phyloP scores from a whole-genome alignment of 805 yeast species.

The Starmerella geochares region DNA sequence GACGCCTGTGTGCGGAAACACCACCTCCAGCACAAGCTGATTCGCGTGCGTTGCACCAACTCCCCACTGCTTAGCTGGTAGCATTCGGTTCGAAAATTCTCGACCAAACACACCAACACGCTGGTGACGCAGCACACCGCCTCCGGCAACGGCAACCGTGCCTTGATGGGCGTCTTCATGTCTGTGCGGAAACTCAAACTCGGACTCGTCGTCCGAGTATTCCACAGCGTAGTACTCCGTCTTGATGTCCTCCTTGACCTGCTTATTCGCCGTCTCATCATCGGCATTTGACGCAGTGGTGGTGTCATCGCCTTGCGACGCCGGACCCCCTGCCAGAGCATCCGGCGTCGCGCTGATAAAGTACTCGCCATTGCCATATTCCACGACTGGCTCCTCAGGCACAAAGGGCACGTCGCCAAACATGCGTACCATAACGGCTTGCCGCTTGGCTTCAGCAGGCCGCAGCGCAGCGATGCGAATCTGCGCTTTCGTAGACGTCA shows the following conservation, averaged over 20 bases:
- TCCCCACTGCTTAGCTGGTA: slow-evolving; percentile 4
- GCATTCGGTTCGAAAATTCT: neutral
- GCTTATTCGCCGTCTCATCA: neutral
- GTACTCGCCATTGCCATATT: slow-evolving; percentile 8
- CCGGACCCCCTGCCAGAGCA: no score
- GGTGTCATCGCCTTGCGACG: no score
- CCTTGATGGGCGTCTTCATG: neutral
- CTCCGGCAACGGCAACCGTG: neutral
- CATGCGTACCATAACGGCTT: slow-evolving; percentile 1
- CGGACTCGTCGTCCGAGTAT: slow-evolving; percentile 2
- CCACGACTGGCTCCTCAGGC: slow-evolving; percentile 3
- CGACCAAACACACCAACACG: slow-evolving; percentile 6
- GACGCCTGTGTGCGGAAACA: slow-evolving; percentile 13
- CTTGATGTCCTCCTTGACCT: neutral
- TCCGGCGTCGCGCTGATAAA: no score
- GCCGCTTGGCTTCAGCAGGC: neutral
- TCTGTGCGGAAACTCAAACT: neutral
- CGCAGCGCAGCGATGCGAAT: neutral
- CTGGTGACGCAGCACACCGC: slow-evolving; percentile 7
- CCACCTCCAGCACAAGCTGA: slow-evolving; percentile 4
- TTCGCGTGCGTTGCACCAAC: neutral
- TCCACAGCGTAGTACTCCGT: neutral
- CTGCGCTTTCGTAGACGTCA: neutral
- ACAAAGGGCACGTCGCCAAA: slow-evolving; percentile 7
- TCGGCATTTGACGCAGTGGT: neutral